phyloP scores from a whole-genome alignment of 2,329 filamentous ascomycete species.

The Tolypocladium ovalisporum region DNA sequence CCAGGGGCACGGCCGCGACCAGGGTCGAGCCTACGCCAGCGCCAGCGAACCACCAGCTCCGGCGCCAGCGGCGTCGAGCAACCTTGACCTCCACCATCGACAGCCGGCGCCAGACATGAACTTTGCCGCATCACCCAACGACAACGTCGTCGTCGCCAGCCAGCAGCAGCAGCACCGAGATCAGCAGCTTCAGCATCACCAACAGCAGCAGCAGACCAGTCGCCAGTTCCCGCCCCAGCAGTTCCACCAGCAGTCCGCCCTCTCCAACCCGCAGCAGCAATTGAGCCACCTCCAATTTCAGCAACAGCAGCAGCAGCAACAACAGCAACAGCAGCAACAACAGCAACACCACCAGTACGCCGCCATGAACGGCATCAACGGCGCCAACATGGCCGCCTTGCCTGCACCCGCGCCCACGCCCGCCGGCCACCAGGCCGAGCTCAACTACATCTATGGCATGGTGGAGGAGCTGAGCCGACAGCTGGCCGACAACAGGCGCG shows the following conservation, averaged over 20 bases:
- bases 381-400: conserved; percentile 32
- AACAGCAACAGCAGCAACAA: conserved; percentile 4
- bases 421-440: conserved; percentile 57
- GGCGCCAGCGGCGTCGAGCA: background rate
- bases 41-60: background rate
- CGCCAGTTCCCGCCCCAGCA: conserved; percentile 1
- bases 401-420: conserved; percentile 43
- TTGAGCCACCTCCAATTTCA: conserved; percentile 4
- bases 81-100: background rate
- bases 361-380: conserved; percentile 39
- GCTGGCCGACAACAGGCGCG: conserved; percentile 48
- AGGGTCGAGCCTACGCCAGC: background rate
- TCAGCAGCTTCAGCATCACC: background rate
- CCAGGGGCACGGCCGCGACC: background rate
- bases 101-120: conserved; percentile 15
- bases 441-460: conserved; percentile 58
- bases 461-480: conserved; percentile 56
- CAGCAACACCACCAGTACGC: conserved; percentile 8
- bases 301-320: conserved; percentile 7
- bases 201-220: background rate
- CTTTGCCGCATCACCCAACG: conserved; percentile 19
- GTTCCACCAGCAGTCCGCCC: conserved; percentile 1
- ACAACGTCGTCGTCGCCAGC: background rate
- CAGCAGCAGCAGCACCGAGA: background rate
- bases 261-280: conserved; percentile 4